Evolutionary conservation across 441 rosid genomes (phyloP).

Genomic region (Geranium incanum): DNA sequence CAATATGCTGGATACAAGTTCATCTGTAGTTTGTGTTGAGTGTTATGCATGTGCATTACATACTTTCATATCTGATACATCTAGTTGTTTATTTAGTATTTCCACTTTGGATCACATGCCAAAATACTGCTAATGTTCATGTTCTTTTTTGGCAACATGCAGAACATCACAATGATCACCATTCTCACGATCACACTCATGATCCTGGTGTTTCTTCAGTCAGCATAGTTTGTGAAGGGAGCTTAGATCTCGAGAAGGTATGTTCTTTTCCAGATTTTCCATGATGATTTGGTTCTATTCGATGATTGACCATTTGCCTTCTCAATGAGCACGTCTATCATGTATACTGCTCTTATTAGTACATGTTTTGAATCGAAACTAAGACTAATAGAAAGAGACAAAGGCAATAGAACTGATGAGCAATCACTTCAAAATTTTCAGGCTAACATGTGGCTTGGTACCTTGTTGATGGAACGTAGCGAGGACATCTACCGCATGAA

Average conservation of each 20-base stretch:
- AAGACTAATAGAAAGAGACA: not conserved
- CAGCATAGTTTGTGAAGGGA: constrained; percentile 89
- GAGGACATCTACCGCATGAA: constrained; percentile 93
- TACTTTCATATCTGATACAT: not conserved
- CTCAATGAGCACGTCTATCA: not conserved
- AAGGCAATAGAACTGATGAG: constrained; percentile 5
- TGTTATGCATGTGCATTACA: not conserved
- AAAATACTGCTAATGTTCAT: not conserved
- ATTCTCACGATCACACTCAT: constrained; percentile 78
- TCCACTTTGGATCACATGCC: not conserved
- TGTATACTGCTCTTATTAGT: not conserved
- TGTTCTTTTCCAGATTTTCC: constrained; percentile 7
- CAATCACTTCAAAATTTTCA: constrained; percentile 27
- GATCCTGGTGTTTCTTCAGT: constrained; percentile 94
- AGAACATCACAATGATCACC: constrained; percentile 62
- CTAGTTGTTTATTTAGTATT: no score
- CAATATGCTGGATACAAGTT: not conserved
- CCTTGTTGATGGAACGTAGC: constrained; percentile 66
- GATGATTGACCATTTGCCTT: no score
- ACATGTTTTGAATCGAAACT: not conserved
- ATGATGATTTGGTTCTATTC: not conserved
- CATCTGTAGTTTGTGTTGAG: not conserved
- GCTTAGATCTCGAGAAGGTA: constrained; percentile 95
- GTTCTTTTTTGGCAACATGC: constrained; percentile 20
- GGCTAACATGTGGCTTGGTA: constrained; percentile 94